Conservation (phyloP, 2,329 filamentous ascomycete species). For the Cladosporium colombiae region DNA sequence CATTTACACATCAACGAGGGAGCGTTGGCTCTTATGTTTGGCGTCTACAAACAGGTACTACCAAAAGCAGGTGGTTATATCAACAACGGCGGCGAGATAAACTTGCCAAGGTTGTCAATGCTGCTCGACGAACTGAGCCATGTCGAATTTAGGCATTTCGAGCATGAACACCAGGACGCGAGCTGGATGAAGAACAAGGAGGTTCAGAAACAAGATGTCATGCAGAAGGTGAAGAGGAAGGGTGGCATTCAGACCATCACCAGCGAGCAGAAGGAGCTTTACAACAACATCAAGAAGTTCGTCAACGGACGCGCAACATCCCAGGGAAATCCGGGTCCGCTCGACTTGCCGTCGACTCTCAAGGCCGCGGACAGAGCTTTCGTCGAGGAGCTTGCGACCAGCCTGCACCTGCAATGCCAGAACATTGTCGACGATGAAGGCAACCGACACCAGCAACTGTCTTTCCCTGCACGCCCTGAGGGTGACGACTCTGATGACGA, state of each 20-base stretch:
- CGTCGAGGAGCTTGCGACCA: slow-evolving; percentile 79
- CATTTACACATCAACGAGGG: slow-evolving; percentile 98
- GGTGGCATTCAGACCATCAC: slow-evolving; percentile 72
- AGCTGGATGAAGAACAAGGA: slow-evolving; percentile 91
- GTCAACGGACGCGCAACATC: slow-evolving; percentile 65
- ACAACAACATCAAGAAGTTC: slow-evolving; percentile 79
- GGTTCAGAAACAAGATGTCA: slow-evolving; percentile 67
- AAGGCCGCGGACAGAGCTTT: slow-evolving; percentile 90
- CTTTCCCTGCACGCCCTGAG: slow-evolving; percentile 56
- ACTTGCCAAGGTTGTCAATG: slow-evolving; percentile 73
- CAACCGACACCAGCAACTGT: slow-evolving; percentile 65
- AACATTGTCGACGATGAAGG: slow-evolving; percentile 65
- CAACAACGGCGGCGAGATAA: slow-evolving; percentile 92
- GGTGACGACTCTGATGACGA: slow-evolving; percentile 61
- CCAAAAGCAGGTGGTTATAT: slow-evolving; percentile 90
- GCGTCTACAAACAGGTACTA: slow-evolving; percentile 87
- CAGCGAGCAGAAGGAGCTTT: slow-evolving; percentile 76
- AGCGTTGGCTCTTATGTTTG: slow-evolving; percentile 94
- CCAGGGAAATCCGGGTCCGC: slow-evolving; percentile 52
- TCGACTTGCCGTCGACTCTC: slow-evolving; percentile 73
- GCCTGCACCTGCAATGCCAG: slow-evolving; percentile 65
- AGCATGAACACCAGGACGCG: slow-evolving; percentile 82
- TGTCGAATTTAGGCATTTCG: slow-evolving; percentile 90
- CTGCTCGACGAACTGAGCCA: slow-evolving; percentile 82
- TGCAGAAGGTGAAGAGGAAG: slow-evolving; percentile 60